These are phyloP conservation scores for barrel medic (Medicago truncatula) DNA, from an alignment of 306 rosid species.

Conservation along the genomic window MtrunA17r5.0-ANR NC_053046.1:44628001-44628500, in stretches of 20 bases:
- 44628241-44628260: slow-evolving; percentile 37
- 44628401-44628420: slow-evolving; percentile 66
- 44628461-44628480: slow-evolving; percentile 78
- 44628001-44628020: slow-evolving; percentile 54
- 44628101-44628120: slow-evolving; percentile 57
- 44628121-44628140: slow-evolving; percentile 73
- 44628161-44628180: slow-evolving; percentile 65
- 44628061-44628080: slow-evolving; percentile 60
- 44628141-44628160: slow-evolving; percentile 68
- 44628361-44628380: slow-evolving; percentile 72
- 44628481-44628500: slow-evolving; percentile 81
- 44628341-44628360: slow-evolving; percentile 76
- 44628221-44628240: slow-evolving; percentile 37
- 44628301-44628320: slow-evolving; percentile 31
- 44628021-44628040: slow-evolving; percentile 54
- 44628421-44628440: slow-evolving; percentile 96
- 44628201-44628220: slow-evolving; percentile 56
- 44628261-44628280: neutral
- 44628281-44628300: slow-evolving; percentile 19
- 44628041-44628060: slow-evolving; percentile 47
- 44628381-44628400: slow-evolving; percentile 73
- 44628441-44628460: slow-evolving; percentile 95
- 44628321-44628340: slow-evolving; percentile 22
- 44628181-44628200: slow-evolving; percentile 80
- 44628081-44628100: slow-evolving; percentile 61